These are phyloP conservation scores for Oryza australiensis DNA, from an alignment of 176 grass and related monocot species.

Conservation along the genomic window DNA sequence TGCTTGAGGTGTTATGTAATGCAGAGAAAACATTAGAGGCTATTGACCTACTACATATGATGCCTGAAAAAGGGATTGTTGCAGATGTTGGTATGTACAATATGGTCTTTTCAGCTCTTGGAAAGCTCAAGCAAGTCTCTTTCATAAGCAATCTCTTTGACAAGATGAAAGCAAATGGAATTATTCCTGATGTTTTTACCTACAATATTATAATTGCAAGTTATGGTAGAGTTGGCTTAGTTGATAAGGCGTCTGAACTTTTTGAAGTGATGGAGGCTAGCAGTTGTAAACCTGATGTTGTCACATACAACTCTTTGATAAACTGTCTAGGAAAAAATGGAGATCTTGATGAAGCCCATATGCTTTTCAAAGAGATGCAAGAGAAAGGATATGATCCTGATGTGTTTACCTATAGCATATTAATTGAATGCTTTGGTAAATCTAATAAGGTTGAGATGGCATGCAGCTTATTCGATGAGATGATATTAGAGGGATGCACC, in stretches of 20 bases:
- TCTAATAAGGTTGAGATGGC: constrained; percentile 88
- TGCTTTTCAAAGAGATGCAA: constrained; percentile 96
- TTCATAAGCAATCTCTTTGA: constrained; percentile 68
- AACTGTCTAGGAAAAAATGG: constrained; percentile 94
- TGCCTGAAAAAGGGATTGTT: constrained; percentile 81
- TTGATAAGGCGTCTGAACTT: constrained; percentile 67
- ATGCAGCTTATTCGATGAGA: constrained; percentile 84
- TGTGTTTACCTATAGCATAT: constrained; percentile 91
- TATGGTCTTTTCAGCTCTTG: constrained; percentile 85
- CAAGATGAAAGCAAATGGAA: constrained; percentile 73
- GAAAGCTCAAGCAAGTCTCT: constrained; percentile 80
- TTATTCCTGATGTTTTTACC: constrained; percentile 85
- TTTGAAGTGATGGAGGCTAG: constrained; percentile 84
- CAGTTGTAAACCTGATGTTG: constrained; percentile 75
- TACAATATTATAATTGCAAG: constrained; percentile 98
- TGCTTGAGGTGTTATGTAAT: constrained; percentile 89
- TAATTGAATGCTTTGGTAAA: constrained; percentile 99
- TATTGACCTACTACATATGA: constrained; percentile 78
- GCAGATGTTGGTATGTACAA: constrained; percentile 84
- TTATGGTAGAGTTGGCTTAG: constrained; percentile 83
- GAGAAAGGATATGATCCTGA: constrained; percentile 92
- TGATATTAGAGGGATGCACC: constrained; percentile 64
- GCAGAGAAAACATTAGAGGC: constrained; percentile 85
- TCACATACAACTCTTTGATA: constrained; percentile 97
- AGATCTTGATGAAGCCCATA: constrained; percentile 82